Base-by-base conservation (phyloP, 129 eudicot genomes). In the Glebionis coronaria region DNA sequence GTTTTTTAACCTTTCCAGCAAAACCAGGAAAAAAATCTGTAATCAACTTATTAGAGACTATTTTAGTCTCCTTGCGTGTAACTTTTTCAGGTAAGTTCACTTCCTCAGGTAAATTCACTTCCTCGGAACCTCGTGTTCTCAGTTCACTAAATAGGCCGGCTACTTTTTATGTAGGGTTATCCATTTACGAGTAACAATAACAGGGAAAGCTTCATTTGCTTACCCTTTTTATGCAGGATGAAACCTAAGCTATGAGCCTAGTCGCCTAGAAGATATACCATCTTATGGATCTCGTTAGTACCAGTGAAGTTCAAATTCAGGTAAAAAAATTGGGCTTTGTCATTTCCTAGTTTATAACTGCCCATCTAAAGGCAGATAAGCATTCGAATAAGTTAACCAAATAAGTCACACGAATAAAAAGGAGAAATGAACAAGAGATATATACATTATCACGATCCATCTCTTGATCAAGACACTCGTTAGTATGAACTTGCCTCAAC, bases 1-100 rank as follows among this genome's bases (percentile, higher is more conserved):
- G 65, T 21, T 61, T 80, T 61, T 68, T 84, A 75, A 78, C 75
- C 15, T 67, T 65, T 42, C 80, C 71, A 70, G 44, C 44, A 79
- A 74, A 81, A 60, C 96, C 85, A 61, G 84, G 83, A 74, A 88
- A 88, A 69, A 56, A 92, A 68, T 92, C 97, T 15, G 97, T 89
- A 38, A 93, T 93, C 84, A 82, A 75, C 73, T 84, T 85, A 78
- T 66, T 84, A 51, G 80, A 69, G 52, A 74, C 73, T 19, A 56
- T 55, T 63, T 82, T 89, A 45, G 44, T 66, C 49, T 78, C 83
- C 52, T 67, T 86, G 27, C 61, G 77, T 60, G 67, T 60, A 11
- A 45, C 65, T 50, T 19, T 52, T 70, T 67, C 80, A 27, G 84
- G 74, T 56, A 46, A 19, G 56, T 77, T 74, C 21, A 28, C 69